Evolutionary conservation across 2,329 filamentous ascomycete genomes (phyloP).

Genomic region (Tolypocladium inflatum): DNA sequence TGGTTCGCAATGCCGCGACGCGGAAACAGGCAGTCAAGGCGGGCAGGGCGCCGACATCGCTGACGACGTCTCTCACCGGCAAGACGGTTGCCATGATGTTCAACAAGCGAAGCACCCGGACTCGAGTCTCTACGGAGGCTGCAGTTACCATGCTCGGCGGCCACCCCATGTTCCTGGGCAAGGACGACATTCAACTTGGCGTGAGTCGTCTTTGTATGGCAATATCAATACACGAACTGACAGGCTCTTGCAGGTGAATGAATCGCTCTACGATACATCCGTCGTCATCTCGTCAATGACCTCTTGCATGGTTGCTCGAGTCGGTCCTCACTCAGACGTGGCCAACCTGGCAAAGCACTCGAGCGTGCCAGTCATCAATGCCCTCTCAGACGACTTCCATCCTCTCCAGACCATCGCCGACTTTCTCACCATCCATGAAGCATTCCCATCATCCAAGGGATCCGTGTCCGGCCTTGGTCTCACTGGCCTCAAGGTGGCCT

Average conservation of each 20-base stretch:
- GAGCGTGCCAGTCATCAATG: conserved; percentile 75
- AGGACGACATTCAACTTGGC: conserved; percentile 91
- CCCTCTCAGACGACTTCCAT: conserved; percentile 83
- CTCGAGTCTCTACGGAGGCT: conserved; percentile 85
- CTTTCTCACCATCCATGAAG: conserved; percentile 81
- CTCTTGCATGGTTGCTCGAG: conserved; percentile 71
- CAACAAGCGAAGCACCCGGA: conserved; percentile 89
- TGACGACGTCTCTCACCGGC: conserved; percentile 57
- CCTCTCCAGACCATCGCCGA: conserved; percentile 92
- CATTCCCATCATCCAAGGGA: conserved; percentile 44
- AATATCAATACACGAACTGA: neutral
- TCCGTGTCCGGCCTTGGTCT: conserved; percentile 49
- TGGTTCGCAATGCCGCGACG: conserved; percentile 72
- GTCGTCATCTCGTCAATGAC: conserved; percentile 92
- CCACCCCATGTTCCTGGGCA: conserved; percentile 92
- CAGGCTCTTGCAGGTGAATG: conserved; percentile 56
- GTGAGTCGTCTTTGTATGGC: conserved; percentile 34
- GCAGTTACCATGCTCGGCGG: conserved; percentile 84
- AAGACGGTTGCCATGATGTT: conserved; percentile 93
- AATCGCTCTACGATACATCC: conserved; percentile 87
- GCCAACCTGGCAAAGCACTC: conserved; percentile 61
- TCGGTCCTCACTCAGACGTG: conserved; percentile 69
- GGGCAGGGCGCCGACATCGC: conserved; percentile 39
- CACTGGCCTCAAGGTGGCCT: conserved; percentile 81
- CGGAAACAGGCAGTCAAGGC: conserved; percentile 74